phyloP scores from a whole-genome alignment of 257 asterid species.

The Petunia secreta region DNA sequence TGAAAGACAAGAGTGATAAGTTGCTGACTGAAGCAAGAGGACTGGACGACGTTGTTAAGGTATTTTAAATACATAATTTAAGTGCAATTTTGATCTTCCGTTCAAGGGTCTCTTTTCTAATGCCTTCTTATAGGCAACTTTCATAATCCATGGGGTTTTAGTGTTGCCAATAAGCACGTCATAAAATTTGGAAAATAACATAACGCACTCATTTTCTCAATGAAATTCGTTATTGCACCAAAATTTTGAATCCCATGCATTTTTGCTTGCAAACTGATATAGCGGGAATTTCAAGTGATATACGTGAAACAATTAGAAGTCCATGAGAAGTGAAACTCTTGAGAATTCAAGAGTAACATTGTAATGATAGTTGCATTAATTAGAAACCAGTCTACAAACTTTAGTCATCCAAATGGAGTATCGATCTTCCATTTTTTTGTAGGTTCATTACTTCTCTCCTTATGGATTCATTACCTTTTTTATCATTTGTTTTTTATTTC shows the following conservation, averaged over 20 bases:
- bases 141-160: background rate
- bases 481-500: constrained; percentile 12
- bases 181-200: background rate
- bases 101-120: background rate
- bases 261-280: background rate
- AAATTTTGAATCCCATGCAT: background rate
- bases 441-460: background rate
- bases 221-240: no score
- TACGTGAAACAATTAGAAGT: background rate
- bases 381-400: no score
- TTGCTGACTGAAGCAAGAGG: constrained; percentile 86
- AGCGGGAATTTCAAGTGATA: background rate
- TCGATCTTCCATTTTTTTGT: background rate
- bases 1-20: constrained; percentile 76
- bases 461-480: background rate
- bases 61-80: constrained; percentile 20
- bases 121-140: background rate
- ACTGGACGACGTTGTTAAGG: constrained; percentile 92
- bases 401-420: background rate
- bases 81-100: background rate
- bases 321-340: background rate
- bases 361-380: no score
- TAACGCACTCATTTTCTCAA: no score
- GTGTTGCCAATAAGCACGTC: background rate
- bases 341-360: background rate